A percentile compares a stretch with the other conserved stretches of the same genome.
These are phyloP conservation scores for Daldinia sp. DNA, from an alignment of 2,329 filamentous ascomycete species.

Conservation along the genomic window DNA sequence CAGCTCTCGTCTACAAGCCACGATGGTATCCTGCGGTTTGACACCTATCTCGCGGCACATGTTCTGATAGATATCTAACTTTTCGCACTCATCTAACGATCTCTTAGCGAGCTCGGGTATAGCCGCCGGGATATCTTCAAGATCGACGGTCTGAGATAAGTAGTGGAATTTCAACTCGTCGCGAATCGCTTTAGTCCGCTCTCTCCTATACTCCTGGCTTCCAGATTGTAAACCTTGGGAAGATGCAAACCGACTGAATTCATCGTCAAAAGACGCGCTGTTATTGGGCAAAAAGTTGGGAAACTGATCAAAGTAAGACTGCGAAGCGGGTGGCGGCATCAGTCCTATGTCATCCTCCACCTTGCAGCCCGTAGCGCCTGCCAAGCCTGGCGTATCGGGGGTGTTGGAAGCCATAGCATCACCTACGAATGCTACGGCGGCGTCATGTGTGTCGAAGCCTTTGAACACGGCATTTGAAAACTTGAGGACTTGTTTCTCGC, in stretches of 20 bases:
- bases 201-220: slow-evolving; percentile 25
- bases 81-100: slow-evolving; percentile 8
- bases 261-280: slow-evolving; percentile 44
- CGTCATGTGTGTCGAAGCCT: slow-evolving; percentile 25
- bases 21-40: slow-evolving; percentile 33
- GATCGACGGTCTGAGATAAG: slow-evolving; percentile 27
- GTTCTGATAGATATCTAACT: slow-evolving; percentile 36
- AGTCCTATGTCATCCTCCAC: slow-evolving; percentile 12
- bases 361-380: not conserved
- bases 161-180: slow-evolving; percentile 40
- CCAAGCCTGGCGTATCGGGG: not conserved
- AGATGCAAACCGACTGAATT: slow-evolving; percentile 47
- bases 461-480: slow-evolving; percentile 29
- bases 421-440: slow-evolving; percentile 23
- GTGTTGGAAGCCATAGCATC: not conserved
- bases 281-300: slow-evolving; percentile 42
- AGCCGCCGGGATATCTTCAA: not conserved
- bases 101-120: slow-evolving; percentile 18
- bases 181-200: slow-evolving; percentile 39
- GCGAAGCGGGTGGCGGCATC: slow-evolving; percentile 40
- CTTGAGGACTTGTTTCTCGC: slow-evolving; percentile 26
- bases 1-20: slow-evolving; percentile 39
- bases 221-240: slow-evolving; percentile 41
- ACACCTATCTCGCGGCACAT: slow-evolving; percentile 43
- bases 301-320: slow-evolving; percentile 47